Percentiles rank a stretch among this genome's conserved stretches.
phyloP scores from a whole-genome alignment of 1,284 basidiomycete genomes.

The Schizopora paradoxa region DNA sequence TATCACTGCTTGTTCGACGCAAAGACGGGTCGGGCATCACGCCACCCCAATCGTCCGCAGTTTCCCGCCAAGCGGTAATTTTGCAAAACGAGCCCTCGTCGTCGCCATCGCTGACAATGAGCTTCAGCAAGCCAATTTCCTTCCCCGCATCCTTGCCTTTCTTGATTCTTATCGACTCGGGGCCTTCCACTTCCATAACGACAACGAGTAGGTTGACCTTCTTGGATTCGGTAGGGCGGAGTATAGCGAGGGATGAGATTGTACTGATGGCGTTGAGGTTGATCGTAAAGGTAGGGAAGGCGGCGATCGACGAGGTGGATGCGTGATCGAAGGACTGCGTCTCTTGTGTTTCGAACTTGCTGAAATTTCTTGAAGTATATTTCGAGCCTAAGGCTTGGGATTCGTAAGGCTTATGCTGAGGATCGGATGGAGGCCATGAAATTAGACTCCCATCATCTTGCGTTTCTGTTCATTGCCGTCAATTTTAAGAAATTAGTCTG shows the following conservation, averaged over 20 bases:
- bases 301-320: slow-evolving; percentile 57
- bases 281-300: slow-evolving; percentile 65
- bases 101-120: slow-evolving; percentile 66
- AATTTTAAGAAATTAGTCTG: slow-evolving; percentile 21
- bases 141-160: slow-evolving; percentile 61
- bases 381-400: slow-evolving; percentile 17
- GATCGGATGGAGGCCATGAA: slow-evolving; percentile 49
- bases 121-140: slow-evolving; percentile 56
- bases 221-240: slow-evolving; percentile 24
- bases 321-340: slow-evolving; percentile 49
- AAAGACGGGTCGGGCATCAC: no score
- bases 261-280: slow-evolving; percentile 49
- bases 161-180: slow-evolving; percentile 57
- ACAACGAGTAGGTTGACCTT: slow-evolving; percentile 58
- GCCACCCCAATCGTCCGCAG: slow-evolving; percentile 66
- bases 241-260: slow-evolving; percentile 34
- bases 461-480: slow-evolving; percentile 28
- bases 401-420: slow-evolving; percentile 24
- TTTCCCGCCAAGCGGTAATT: slow-evolving; percentile 69
- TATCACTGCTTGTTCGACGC: no score
- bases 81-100: slow-evolving; percentile 61
- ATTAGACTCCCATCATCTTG: slow-evolving; percentile 37
- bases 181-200: slow-evolving; percentile 68
- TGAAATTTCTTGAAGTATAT: slow-evolving; percentile 13
- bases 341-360: slow-evolving; percentile 32